phyloP scores from a whole-genome alignment of 345 rosid species.

The Jatropha curcas region DNA sequence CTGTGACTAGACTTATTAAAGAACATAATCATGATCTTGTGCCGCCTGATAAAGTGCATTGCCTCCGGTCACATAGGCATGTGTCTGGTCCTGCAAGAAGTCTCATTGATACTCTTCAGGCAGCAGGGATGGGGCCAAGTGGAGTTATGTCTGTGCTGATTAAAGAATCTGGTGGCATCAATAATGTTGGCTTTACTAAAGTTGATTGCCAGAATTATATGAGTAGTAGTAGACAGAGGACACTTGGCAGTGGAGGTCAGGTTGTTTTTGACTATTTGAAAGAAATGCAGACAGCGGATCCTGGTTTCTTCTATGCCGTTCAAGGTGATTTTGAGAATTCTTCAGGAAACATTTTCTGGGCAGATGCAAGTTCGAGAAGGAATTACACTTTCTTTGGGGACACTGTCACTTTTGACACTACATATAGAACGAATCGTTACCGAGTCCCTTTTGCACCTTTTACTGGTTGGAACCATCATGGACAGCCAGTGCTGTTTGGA shows the following conservation, averaged over 20 bases:
- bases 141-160: slow-evolving; percentile 53
- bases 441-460: slow-evolving; percentile 50
- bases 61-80: slow-evolving; percentile 51
- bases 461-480: slow-evolving; percentile 51
- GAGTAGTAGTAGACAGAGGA: slow-evolving; percentile 45
- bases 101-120: slow-evolving; percentile 54
- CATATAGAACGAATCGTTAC: slow-evolving; percentile 38
- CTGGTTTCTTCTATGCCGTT: slow-evolving; percentile 43
- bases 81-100: slow-evolving; percentile 52
- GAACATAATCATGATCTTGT: slow-evolving; percentile 55
- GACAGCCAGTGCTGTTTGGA: slow-evolving; percentile 51
- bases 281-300: slow-evolving; percentile 40
- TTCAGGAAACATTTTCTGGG: slow-evolving; percentile 46
- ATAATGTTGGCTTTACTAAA: slow-evolving; percentile 52
- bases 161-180: slow-evolving; percentile 49
- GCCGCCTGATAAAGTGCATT: slow-evolving; percentile 52
- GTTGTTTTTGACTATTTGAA: slow-evolving; percentile 41
- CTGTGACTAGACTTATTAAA: slow-evolving; percentile 34
- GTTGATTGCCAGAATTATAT: slow-evolving; percentile 58
- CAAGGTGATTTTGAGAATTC: slow-evolving; percentile 39
- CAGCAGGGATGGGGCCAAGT: slow-evolving; percentile 56
- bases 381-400: slow-evolving; percentile 46
- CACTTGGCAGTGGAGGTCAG: slow-evolving; percentile 40
- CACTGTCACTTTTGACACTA: slow-evolving; percentile 44
- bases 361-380: slow-evolving; percentile 40